phyloP scores from a whole-genome alignment of 768 basidiomycete species.

The Grammothele lineata region DNA sequence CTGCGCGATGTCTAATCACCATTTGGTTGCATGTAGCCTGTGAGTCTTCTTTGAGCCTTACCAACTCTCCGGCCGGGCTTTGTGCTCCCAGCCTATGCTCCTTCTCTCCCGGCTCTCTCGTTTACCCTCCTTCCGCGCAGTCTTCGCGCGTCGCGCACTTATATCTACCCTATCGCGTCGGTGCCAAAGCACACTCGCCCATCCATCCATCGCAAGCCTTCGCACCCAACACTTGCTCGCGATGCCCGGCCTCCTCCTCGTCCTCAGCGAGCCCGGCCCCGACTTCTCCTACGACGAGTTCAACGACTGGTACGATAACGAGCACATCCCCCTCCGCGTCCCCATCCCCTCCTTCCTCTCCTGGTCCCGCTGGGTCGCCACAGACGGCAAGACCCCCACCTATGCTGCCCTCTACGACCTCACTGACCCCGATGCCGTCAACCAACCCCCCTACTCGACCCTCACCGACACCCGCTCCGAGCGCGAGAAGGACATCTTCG shows the following conservation, averaged over 20 bases:
- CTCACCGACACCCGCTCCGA: slow-evolving; percentile 28
- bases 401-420: slow-evolving; percentile 30
- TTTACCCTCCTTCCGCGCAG: no score
- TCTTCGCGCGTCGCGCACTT: no score
- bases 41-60: no score
- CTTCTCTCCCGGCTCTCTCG: no score
- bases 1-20: no score
- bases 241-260: not conserved
- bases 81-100: no score
- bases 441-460: slow-evolving; percentile 24
- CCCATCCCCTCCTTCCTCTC: slow-evolving; percentile 25
- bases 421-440: slow-evolving; percentile 19
- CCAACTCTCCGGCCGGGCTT: no score
- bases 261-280: slow-evolving; percentile 1
- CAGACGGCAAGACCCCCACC: slow-evolving; percentile 24
- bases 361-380: slow-evolving; percentile 27
- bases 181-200: no score
- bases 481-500: slow-evolving; percentile 23
- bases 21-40: no score
- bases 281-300: not conserved
- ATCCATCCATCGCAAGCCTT: no score
- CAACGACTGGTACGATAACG: slow-evolving; percentile 32
- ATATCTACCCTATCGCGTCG: no score
- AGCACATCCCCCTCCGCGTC: slow-evolving; percentile 40
- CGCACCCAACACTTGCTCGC: no score